phyloP scores from a whole-genome alignment of 495 filamentous ascomycete genomes.

The Oidiodendron maius region DNA sequence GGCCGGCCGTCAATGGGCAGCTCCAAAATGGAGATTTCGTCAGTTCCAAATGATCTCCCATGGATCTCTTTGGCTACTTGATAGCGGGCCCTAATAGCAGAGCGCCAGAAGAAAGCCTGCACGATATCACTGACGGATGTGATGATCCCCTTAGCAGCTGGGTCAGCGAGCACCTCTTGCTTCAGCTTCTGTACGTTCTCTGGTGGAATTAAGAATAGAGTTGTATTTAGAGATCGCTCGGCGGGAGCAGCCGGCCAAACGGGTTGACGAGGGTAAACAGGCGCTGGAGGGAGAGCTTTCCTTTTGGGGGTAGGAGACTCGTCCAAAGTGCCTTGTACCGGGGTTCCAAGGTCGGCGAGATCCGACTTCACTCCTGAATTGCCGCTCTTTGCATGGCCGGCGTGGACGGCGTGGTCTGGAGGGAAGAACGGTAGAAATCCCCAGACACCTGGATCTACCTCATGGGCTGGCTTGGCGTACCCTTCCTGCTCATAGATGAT shows the following conservation, averaged over 20 bases:
- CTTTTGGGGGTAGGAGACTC: no score
- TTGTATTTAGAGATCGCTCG: constrained; percentile 18
- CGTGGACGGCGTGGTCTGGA: no score
- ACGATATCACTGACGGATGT: constrained; percentile 25
- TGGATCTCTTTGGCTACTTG: constrained; percentile 25
- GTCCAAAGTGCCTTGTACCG: no score
- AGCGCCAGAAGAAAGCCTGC: constrained; percentile 30
- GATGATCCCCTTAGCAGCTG: constrained; percentile 13
- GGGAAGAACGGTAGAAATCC: no score
- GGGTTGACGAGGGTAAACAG: constrained; percentile 17
- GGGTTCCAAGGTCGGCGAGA: no score
- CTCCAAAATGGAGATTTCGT: constrained; percentile 29
- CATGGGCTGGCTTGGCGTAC: no score
- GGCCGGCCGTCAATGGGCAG: constrained; percentile 26
- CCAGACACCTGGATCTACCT: no score
- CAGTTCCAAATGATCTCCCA: constrained; percentile 17
- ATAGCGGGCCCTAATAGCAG: constrained; percentile 27
- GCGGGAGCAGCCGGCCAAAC: constrained; percentile 21
- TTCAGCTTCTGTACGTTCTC: constrained; percentile 21
- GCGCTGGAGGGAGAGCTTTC: no score
- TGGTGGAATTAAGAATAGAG: constrained; percentile 21
- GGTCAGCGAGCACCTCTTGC: constrained; percentile 20
- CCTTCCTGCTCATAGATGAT: no score
- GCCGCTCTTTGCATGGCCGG: no score
- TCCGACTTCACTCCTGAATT: no score